phyloP scores from a whole-genome alignment of 306 rosid genomes.

The Vicia villosa region DNA sequence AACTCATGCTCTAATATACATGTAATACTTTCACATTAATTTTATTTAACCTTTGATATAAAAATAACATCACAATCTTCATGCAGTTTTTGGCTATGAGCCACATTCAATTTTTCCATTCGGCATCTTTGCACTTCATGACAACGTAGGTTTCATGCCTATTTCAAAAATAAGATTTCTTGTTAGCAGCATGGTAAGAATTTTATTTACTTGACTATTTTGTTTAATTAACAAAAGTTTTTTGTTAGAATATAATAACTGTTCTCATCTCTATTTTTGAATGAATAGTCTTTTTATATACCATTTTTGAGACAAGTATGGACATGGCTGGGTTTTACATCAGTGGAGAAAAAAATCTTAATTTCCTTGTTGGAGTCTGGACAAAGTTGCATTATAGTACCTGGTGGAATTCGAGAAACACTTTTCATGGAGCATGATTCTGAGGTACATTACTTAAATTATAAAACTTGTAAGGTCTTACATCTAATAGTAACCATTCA shows the following conservation, averaged over 20 bases:
- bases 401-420: constrained; percentile 86
- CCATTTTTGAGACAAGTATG: constrained; percentile 90
- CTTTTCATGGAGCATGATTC: constrained; percentile 60
- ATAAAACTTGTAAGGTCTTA: no score
- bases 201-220: constrained; percentile 15
- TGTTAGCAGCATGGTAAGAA: constrained; percentile 79
- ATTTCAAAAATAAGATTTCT: constrained; percentile 73
- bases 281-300: constrained; percentile 63
- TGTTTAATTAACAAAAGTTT: neutral
- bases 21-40: no score
- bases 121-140: constrained; percentile 69
- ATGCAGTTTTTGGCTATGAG: constrained; percentile 83
- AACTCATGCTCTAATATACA: no score
- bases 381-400: constrained; percentile 71
- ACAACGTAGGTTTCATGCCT: constrained; percentile 70
- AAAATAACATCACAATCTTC: neutral
- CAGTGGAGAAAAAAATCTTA: constrained; percentile 64
- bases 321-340: constrained; percentile 81
- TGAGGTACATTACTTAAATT: constrained; percentile 51
- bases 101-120: constrained; percentile 87
- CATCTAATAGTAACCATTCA: neutral
- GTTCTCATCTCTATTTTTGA: constrained; percentile 2
- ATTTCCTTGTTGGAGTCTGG: constrained; percentile 61
- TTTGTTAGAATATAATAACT: neutral
- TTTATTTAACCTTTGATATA: neutral